Evolutionary conservation across 2,329 filamentous ascomycete genomes (phyloP).

Genomic region (Fusarium austroafricanum): DNA sequence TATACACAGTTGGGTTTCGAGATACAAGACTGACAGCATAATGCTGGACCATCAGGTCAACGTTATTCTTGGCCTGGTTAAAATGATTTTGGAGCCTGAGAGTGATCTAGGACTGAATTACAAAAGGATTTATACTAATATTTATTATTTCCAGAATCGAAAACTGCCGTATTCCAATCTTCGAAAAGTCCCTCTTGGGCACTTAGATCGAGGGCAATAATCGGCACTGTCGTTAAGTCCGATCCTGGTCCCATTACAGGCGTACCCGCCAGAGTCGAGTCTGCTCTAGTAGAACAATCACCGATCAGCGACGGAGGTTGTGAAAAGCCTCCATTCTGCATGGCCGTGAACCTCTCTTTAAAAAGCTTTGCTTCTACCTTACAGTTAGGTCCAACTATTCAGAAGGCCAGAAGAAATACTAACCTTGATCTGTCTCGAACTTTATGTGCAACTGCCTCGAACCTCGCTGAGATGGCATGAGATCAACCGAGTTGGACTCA

Average conservation of each 20-base stretch:
- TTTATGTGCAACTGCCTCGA: neutral
- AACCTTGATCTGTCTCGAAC: slow-evolving; percentile 4
- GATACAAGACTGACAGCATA: no score
- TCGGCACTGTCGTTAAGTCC: neutral
- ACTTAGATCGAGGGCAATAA: neutral
- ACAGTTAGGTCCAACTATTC: fast-evolving
- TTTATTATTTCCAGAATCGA: neutral
- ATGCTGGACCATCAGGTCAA: no score
- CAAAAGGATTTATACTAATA: no score
- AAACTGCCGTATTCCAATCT: neutral
- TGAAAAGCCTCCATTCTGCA: neutral
- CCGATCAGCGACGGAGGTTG: neutral
- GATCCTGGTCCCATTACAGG: neutral
- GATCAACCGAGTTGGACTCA: neutral
- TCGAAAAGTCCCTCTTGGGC: neutral
- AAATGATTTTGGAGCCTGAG: no score
- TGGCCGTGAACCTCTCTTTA: neutral
- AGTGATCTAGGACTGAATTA: no score
- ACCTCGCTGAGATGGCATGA: neutral
- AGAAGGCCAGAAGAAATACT: no score
- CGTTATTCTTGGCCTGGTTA: no score
- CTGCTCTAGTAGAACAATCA: neutral
- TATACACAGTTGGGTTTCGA: no score
- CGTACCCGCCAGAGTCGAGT: neutral
- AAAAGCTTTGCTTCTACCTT: neutral